Percentiles rank a stretch among this genome's conserved stretches.
phyloP scores from a whole-genome alignment of 2,329 filamentous ascomycete genomes.

The Fusarium goolgardi region DNA sequence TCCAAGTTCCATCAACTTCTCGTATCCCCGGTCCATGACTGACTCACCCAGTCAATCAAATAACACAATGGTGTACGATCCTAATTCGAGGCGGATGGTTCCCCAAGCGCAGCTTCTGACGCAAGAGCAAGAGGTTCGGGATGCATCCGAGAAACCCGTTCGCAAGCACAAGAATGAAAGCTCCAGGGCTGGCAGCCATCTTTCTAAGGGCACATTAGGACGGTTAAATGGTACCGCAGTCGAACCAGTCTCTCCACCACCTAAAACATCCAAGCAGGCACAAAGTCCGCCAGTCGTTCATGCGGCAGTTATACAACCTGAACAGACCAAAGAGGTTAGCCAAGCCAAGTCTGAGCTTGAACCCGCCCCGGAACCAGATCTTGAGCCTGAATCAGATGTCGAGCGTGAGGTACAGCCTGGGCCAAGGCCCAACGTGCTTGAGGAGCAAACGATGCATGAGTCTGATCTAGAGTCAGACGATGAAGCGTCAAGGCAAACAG shows the following conservation, averaged over 20 bases:
- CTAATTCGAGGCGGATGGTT: conserved; percentile 74
- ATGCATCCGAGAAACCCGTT: conserved; percentile 54
- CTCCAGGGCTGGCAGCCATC: conserved; percentile 58
- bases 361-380: conserved; percentile 21
- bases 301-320: conserved; percentile 1
- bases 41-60: conserved; percentile 54
- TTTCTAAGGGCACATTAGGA: conserved; percentile 65
- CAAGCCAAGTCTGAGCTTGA: conserved; percentile 10
- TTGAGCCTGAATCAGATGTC: conserved; percentile 23
- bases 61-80: conserved; percentile 68
- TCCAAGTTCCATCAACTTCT: conserved; percentile 68
- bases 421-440: neutral
- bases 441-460: conserved; percentile 15
- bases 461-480: conserved; percentile 12
- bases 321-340: conserved; percentile 3
- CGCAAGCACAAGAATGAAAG: conserved; percentile 57
- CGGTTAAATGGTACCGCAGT: conserved; percentile 63
- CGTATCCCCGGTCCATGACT: conserved; percentile 63
- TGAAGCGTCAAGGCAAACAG: neutral
- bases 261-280: conserved; percentile 45
- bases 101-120: conserved; percentile 58
- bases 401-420: conserved; percentile 2
- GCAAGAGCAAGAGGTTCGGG: conserved; percentile 56
- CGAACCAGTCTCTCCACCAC: conserved; percentile 41
- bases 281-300: conserved; percentile 4